A percentile compares a stretch with the other conserved stretches of the same genome.
phyloP scores from a whole-genome alignment of 345 rosid genomes.

The Corchorus capsularis region DNA sequence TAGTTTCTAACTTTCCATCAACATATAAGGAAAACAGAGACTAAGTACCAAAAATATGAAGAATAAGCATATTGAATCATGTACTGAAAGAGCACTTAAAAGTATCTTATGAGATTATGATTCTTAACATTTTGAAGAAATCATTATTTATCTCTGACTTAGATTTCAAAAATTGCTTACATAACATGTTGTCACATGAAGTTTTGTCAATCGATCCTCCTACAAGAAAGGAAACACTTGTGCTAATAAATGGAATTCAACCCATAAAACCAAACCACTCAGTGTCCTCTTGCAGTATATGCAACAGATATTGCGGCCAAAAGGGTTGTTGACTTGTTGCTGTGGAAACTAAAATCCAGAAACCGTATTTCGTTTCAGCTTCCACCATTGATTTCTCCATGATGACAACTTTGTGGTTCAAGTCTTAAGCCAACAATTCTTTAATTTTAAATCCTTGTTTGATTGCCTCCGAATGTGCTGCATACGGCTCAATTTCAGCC shows the following conservation, averaged over 20 bases:
- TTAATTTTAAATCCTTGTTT: constrained; percentile 52
- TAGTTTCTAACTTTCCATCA: constrained; percentile 2
- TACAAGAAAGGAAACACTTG: constrained; percentile 11
- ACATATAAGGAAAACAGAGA: not conserved
- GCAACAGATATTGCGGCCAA: constrained; percentile 66
- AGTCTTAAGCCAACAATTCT: constrained; percentile 50
- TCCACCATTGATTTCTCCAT: constrained; percentile 51
- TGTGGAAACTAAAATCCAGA: constrained; percentile 68
- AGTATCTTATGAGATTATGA: not conserved
- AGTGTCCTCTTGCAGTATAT: constrained; percentile 53
- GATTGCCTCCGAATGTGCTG: constrained; percentile 48
- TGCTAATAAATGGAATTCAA: not conserved
- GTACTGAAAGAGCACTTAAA: constrained; percentile 19
- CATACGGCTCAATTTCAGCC: constrained; percentile 38
- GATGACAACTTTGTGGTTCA: constrained; percentile 53
- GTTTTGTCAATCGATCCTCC: constrained; percentile 18
- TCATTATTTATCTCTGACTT: constrained; percentile 14
- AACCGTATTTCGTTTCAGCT: constrained; percentile 55
- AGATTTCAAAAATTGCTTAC: constrained; percentile 19
- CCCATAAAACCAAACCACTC: constrained; percentile 19
- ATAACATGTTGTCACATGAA: constrained; percentile 9
- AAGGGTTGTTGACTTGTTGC: constrained; percentile 65
- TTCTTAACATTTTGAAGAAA: constrained; percentile 5
- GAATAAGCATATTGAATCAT: not conserved
- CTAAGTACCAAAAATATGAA: not conserved